These are phyloP conservation scores for Mrakia hoshinonis DNA, from an alignment of 768 basidiomycete species.

Conservation along the genomic window DNA sequence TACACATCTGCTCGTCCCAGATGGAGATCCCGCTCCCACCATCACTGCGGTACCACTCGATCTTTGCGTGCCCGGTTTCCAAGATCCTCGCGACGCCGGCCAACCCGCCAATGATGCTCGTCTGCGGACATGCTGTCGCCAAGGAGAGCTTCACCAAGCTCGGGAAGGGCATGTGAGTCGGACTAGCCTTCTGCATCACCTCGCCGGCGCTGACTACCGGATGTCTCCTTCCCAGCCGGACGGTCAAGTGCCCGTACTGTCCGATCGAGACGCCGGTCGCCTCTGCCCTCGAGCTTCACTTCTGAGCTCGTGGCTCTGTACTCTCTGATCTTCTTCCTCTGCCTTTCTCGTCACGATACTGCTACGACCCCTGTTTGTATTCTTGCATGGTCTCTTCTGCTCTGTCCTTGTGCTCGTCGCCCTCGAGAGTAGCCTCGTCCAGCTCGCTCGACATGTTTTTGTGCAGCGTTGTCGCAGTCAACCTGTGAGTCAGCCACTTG, in stretches of 20 bases:
- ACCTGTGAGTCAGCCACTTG: too few relatives aligned
- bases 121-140: conserved; percentile 89
- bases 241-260: conserved; percentile 92
- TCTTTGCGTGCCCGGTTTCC: conserved; percentile 94
- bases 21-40: conserved; percentile 85
- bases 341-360: neutral
- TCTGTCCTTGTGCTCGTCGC: too few relatives aligned
- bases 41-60: conserved; percentile 86
- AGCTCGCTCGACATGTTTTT: too few relatives aligned
- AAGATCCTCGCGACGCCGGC: conserved; percentile 80
- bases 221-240: conserved; percentile 35
- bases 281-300: conserved; percentile 25
- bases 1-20: conserved; percentile 43
- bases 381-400: neutral
- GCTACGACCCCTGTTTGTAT: neutral
- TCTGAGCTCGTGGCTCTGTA: neutral
- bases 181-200: neutral
- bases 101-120: conserved; percentile 98
- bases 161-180: conserved; percentile 73
- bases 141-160: conserved; percentile 84
- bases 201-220: neutral
- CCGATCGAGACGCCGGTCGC: conserved; percentile 45
- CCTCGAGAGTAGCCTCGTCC: too few relatives aligned
- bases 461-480: too few relatives aligned
- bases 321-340: neutral